Conservation (phyloP, 768 basidiomycete genomes). For the Steccherinum ochraceum region DNA sequence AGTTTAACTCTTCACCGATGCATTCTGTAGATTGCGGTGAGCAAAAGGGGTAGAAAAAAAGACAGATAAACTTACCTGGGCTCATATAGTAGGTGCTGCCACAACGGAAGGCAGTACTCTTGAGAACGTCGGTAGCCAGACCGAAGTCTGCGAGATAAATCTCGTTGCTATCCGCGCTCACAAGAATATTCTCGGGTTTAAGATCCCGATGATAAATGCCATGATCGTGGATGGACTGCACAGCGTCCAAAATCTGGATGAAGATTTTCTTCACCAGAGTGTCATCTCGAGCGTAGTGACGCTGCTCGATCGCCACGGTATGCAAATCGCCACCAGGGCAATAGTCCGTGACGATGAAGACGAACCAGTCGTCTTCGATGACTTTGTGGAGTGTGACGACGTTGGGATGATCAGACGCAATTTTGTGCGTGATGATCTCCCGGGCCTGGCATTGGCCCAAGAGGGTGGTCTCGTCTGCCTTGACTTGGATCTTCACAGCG, state of each 20-base stretch:
- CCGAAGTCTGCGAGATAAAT: slow-evolving; percentile 43
- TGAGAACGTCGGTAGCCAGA: slow-evolving; percentile 15
- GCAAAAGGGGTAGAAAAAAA: not conserved
- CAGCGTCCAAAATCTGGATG: slow-evolving; percentile 48
- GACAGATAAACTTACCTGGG: slow-evolving; percentile 17
- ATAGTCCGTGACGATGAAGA: slow-evolving; percentile 64
- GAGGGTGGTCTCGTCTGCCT: slow-evolving; percentile 8
- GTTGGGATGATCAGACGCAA: slow-evolving; percentile 50
- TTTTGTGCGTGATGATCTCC: slow-evolving; percentile 57
- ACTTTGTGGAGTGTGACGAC: slow-evolving; percentile 67
- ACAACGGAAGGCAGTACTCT: slow-evolving; percentile 15
- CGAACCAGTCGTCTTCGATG: slow-evolving; percentile 52
- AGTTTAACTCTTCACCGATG: slow-evolving; percentile 16
- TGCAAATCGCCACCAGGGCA: slow-evolving; percentile 40
- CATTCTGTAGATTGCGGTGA: slow-evolving; percentile 13
- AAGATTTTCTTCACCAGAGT: slow-evolving; percentile 41
- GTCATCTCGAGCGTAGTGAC: slow-evolving; percentile 36
- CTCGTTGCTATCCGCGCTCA: slow-evolving; percentile 30
- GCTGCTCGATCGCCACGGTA: slow-evolving; percentile 32
- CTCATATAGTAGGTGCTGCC: slow-evolving; percentile 21
- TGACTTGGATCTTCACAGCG: slow-evolving; percentile 20
- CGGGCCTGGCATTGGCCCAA: slow-evolving; percentile 27
- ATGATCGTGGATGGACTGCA: slow-evolving; percentile 42
- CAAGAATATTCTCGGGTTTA: slow-evolving; percentile 49
- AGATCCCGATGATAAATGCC: slow-evolving; percentile 54